These are phyloP conservation scores for Penicillium crustosum DNA, from an alignment of 2,329 filamentous ascomycete species.

Conservation along the genomic window DNA sequence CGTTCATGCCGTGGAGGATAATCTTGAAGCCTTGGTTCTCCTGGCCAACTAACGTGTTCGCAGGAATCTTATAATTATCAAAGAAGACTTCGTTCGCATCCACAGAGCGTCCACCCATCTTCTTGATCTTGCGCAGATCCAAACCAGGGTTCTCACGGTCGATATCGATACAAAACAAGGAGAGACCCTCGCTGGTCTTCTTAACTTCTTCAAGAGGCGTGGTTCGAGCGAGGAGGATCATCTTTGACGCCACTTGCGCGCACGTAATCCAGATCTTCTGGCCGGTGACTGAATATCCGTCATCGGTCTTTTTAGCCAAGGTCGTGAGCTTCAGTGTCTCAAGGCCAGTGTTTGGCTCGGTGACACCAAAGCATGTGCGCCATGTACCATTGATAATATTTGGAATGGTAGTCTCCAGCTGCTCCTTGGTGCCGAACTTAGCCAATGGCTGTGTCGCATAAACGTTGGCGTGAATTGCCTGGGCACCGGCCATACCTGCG, in stretches of 20 bases:
- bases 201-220: constrained; percentile 65
- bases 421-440: constrained; percentile 66
- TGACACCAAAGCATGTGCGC: constrained; percentile 78
- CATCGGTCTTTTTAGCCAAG: constrained; percentile 59
- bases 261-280: constrained; percentile 91
- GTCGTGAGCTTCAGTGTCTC: constrained; percentile 73
- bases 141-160: constrained; percentile 61
- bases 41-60: constrained; percentile 64
- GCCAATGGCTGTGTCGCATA: constrained; percentile 68
- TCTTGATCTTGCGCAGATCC: constrained; percentile 70
- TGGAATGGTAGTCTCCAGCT: constrained; percentile 64
- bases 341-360: constrained; percentile 77
- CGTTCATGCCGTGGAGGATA: constrained; percentile 77
- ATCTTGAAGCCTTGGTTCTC: constrained; percentile 78
- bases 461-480: constrained; percentile 58
- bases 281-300: constrained; percentile 66
- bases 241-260: constrained; percentile 77
- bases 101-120: constrained; percentile 81
- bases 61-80: constrained; percentile 69
- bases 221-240: constrained; percentile 79
- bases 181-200: constrained; percentile 73
- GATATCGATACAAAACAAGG: constrained; percentile 77
- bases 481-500: constrained; percentile 71
- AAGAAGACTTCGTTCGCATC: constrained; percentile 90
- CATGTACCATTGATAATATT: constrained; percentile 70